Base-by-base conservation (phyloP, 345 rosid genomes). In the Heritiera littoralis region DNA sequence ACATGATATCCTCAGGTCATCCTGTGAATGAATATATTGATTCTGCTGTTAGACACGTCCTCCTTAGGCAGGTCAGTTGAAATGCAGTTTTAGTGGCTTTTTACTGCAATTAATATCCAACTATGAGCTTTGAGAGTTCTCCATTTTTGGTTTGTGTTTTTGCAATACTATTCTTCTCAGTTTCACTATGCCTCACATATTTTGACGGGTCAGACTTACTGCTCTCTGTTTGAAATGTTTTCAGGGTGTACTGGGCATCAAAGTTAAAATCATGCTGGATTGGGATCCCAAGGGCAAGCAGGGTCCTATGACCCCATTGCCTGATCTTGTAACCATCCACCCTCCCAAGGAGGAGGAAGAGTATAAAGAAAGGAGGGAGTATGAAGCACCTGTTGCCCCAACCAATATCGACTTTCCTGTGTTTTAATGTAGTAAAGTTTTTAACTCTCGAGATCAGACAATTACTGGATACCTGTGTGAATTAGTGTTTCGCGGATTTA, bases 1-100 rank as follows among this genome's bases (percentile, higher is more conserved):
- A 94, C 86, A 94, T 92, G 98, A 89, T 91, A 23, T 94, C 98
- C 2, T 89, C 98, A 49, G 97, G 98, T 54, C 97, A 94, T 43
- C 97, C 98, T 0, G 90, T 89, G 13, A 92, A 93, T 20, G 93
- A 94, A 15, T 94, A 92, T 76, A 91, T 94, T 13, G 98, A 93
- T 81, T 86, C 98, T 56, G 94, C 94, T 63, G 93, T 91, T 72
- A 88, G 88, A 76, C 95, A 92, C 23, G 94, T 91, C 40, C 86
- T 92, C 65, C 85, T 90, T 30, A 84, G 97, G 84, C 97, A 91
- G 92, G 98, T 90, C 6, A 17, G 86, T 46, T 55, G 5, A 58
- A 72, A 17, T 54, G 41, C 38, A 35, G 0, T 35, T n/a, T 23
- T 30, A 2, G 52, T 45, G 6, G 28, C n/a, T n/a, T 58, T 58